Percentiles rank a stretch among this genome's conserved stretches.
Conservation (phyloP, 1,139 yeast genomes). For the Taphrina deformans region DNA sequence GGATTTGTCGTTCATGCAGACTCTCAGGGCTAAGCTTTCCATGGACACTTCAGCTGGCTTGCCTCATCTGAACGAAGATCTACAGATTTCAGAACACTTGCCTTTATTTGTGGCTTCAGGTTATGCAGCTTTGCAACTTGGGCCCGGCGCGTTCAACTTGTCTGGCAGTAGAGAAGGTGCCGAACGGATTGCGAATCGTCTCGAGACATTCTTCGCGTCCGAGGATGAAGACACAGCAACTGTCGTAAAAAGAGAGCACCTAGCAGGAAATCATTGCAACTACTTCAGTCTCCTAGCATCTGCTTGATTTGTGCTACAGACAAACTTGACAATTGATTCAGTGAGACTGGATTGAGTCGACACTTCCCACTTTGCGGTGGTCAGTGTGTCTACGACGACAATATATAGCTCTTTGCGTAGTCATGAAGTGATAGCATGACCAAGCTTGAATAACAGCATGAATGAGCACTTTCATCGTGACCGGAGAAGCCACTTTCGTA, state of each 20-base stretch:
- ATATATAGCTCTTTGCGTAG: too few relatives aligned
- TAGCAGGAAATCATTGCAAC: slow-evolving; percentile 3
- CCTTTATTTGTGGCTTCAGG: slow-evolving; percentile 53
- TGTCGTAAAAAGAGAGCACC: neutral
- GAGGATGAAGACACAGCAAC: neutral
- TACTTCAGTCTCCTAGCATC: neutral
- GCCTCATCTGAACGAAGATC: slow-evolving; percentile 53
- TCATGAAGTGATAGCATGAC: too few relatives aligned
- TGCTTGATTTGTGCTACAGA: neutral
- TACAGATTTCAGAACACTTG: slow-evolving; percentile 50
- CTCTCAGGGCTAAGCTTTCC: slow-evolving; percentile 44
- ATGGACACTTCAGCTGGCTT: slow-evolving; percentile 49
- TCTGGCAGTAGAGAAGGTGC: slow-evolving; percentile 56
- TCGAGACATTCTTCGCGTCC: neutral
- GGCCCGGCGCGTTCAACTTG: slow-evolving; percentile 55
- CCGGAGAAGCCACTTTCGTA: neutral
- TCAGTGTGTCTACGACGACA: too few relatives aligned
- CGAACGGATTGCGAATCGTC: slow-evolving; percentile 48
- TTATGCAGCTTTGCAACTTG: slow-evolving; percentile 52
- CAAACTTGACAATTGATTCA: too few relatives aligned
- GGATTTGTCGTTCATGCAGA: slow-evolving; percentile 44
- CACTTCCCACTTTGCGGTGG: too few relatives aligned
- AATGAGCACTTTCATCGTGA: neutral
- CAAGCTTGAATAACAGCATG: too few relatives aligned
- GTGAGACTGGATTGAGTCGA: too few relatives aligned